Evolutionary conservation across 169 alveolate genomes (phyloP), one percentile per base, ranked within the genome.

Genomic region (Plasmodium coatneyi): DNA sequence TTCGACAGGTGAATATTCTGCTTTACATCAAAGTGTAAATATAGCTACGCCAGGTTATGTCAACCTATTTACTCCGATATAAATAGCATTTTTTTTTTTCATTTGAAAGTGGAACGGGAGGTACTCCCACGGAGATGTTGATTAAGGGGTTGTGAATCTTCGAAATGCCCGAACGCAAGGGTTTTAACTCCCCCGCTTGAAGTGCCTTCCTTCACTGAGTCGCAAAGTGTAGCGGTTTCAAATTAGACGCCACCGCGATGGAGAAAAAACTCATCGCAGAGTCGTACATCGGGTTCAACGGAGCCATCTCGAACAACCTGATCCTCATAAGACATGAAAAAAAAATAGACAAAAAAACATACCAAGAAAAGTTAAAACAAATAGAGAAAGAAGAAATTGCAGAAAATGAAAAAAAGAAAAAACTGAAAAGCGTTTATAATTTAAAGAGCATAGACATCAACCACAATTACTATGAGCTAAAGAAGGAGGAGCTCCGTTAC

Each of bases 361-460:
- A 89, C 70, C 66, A 12, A 41, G 83, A 89, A 89, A 79, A 79
- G 71, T 41, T 89, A 89, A 89, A 34, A 89, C 36, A 30, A 9
- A 89, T 89, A 79, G 94, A 89, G 81, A 41, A 89, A 22, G 94
- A 89, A 66, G 94, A 89, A 54, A 34, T 41, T 56, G 12, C 22
- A n/a, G 94, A 89, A 70, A 89, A 89, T 79, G 94, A 79, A 60
- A 89, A 89, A 79, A 89, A 87, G 30, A 89, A 89, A 89, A 89
- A 89, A 79, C 71, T 89, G n/a, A 89, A 89, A 89, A 78, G 83
- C 46, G 84, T 89, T 39, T 89, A 89, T 39, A 89, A 89, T 66
- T 89, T 89, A 30, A 89, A 89, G 25, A 52, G 81, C 81, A 89
- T 89, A 25, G 83, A 78, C 52, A 66, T 89, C 70, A 89, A 89